Percentiles rank a stretch among this genome's conserved stretches.
Evolutionary conservation across 805 yeast genomes (phyloP).

Genomic region (Jamesozyma jinghongensis): DNA sequence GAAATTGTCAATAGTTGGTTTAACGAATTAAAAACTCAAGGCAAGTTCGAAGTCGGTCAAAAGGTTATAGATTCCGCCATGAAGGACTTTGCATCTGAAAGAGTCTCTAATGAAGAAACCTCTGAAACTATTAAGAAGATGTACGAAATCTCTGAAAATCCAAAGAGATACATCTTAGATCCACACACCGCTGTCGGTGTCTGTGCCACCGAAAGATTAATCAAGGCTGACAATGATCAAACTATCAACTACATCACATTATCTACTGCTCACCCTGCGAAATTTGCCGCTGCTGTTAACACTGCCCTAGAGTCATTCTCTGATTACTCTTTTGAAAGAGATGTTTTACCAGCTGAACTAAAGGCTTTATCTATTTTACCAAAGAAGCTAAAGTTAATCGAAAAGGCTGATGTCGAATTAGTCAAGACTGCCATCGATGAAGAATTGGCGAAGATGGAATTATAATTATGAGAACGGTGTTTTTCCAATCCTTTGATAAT

Average conservation of each 20-base stretch:
- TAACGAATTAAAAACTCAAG: constrained; percentile 62
- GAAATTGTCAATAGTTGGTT: constrained; percentile 64
- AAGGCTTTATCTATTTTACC: constrained; percentile 59
- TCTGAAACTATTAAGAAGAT: constrained; percentile 64
- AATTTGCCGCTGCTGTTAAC: constrained; percentile 93
- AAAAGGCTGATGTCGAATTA: constrained; percentile 60
- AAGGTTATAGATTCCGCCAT: constrained; percentile 59
- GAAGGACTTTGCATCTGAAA: constrained; percentile 63
- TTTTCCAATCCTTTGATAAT: too few relatives aligned
- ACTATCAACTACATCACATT: constrained; percentile 55
- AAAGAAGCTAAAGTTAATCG: constrained; percentile 64
- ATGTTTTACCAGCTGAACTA: constrained; percentile 85
- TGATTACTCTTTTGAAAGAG: constrained; percentile 76
- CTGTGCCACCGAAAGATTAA: constrained; percentile 58
- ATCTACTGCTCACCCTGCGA: constrained; percentile 98
- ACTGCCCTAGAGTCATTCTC: constrained; percentile 55
- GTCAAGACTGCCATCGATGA: constrained; percentile 70
- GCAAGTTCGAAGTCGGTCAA: constrained; percentile 63
- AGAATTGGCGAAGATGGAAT: constrained; percentile 48
- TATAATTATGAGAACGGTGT: constrained; percentile 18
- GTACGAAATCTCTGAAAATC: constrained; percentile 46
- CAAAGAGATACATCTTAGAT: constrained; percentile 71
- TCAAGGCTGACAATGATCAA: constrained; percentile 38
- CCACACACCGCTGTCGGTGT: constrained; percentile 98
- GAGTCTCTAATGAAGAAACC: constrained; percentile 73